Evolutionary conservation across 257 asterid genomes (phyloP), one percentile per base, ranked within the genome.

Genomic region (Capsicum rhomboideum): DNA sequence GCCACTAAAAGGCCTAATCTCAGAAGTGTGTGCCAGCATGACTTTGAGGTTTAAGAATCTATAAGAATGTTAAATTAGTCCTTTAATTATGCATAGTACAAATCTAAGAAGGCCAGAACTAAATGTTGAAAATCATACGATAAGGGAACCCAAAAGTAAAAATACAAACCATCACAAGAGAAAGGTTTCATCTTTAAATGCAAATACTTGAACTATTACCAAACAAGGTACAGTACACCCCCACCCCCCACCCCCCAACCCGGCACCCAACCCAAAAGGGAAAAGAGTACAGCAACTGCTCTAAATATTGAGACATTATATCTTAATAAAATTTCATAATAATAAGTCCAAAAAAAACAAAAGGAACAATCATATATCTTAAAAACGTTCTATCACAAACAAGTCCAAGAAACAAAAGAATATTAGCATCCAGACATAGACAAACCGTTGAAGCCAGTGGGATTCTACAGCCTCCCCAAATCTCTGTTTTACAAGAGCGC

Each of bases 391-490:
- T 74, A 23, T 44, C 80, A 46, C 44, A 16, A 75, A 26, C 2
- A 50, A 50, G 42, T 75, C 40, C 81, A 75, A 50, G 79, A 75
- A 75, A 75, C 16, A 71, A 18, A n/a, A 29, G 63, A 18, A 84
- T 85, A 82, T 54, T 63, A 84, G 75, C 44, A 52, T 87, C 56
- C 52, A 68, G 66, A 80, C 66, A 56, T 71, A 78, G 89, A 90
- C 98, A 55, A 83, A 94, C 98, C 93, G 89, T 84, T 92, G 95
- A 83, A 89, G 93, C 97, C 96, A 92, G 85, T 95, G 98, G 81
- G 99, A 97, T 88, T 93, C 99, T 83, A 95, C 90, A 89, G 98
- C 99, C 93, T 97, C 99, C 56, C 99, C 98, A 87, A 97, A 92
- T 84, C 86, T 95, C 84, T 97, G 98, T 93, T 92, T 95, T 82